Conservation (phyloP, 2,329 filamentous ascomycete genomes). For the Phymatotrichopsis omnivora region DNA sequence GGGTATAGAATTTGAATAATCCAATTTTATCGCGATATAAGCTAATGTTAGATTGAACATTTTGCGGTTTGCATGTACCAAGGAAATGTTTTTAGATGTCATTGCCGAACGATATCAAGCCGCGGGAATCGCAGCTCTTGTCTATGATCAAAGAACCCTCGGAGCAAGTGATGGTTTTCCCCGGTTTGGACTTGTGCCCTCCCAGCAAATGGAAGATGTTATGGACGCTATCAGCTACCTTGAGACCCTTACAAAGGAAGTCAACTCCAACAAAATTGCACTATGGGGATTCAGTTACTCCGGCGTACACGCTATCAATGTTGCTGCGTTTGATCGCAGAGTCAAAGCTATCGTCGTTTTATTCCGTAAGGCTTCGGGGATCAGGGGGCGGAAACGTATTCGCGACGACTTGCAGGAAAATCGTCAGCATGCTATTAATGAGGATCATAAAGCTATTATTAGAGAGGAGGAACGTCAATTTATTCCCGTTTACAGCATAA, state of each 20-base stretch:
- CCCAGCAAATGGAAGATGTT: constrained; percentile 33
- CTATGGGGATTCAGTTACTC: constrained; percentile 34
- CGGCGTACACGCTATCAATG: constrained; percentile 30
- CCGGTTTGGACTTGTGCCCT: constrained; percentile 36
- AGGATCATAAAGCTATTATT: constrained; percentile 1
- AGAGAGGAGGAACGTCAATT: constrained; percentile 2
- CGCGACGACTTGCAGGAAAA: neutral
- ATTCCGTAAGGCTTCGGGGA: neutral
- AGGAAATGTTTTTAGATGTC: constrained; percentile 20
- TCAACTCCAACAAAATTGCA: constrained; percentile 32
- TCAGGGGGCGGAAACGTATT: no score
- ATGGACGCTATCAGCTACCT: constrained; percentile 40
- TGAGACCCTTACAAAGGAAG: constrained; percentile 37
- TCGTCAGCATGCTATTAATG: neutral
- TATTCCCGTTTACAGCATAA: neutral
- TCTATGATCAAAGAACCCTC: constrained; percentile 36
- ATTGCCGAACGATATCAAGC: constrained; percentile 34
- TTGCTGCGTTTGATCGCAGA: constrained; percentile 32
- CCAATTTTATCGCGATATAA: no score
- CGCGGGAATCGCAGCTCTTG: constrained; percentile 34
- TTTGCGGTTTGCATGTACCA: constrained; percentile 16
- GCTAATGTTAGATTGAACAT: no score
- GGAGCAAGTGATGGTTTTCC: constrained; percentile 37
- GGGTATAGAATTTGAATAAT: no score
- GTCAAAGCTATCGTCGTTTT: constrained; percentile 30